A percentile compares a stretch with the other conserved stretches of the same genome.
phyloP scores from a whole-genome alignment of 441 rosid species.

The Adansonia grandidieri region DNA sequence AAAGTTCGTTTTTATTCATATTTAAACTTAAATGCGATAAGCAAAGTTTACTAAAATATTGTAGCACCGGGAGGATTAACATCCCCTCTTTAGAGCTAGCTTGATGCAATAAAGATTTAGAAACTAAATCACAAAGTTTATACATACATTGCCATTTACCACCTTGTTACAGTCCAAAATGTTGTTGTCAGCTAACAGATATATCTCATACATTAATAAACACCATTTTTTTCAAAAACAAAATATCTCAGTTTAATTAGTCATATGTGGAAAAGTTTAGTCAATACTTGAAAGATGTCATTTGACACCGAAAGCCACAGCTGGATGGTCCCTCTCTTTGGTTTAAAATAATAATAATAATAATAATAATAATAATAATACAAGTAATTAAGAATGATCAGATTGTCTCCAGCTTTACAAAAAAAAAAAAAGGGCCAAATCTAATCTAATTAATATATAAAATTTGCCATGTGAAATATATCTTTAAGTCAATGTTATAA shows the following conservation, averaged over 20 bases:
- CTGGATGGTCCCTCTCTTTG: constrained; percentile 62
- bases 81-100: too few species aligned
- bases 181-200: neutral
- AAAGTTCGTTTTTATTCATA: too few species aligned
- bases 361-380: neutral
- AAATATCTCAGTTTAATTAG: constrained; percentile 48
- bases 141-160: neutral
- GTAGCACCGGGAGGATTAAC: too few species aligned
- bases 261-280: constrained; percentile 51
- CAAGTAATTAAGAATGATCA: constrained; percentile 38
- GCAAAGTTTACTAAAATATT: too few species aligned
- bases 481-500: constrained; percentile 43
- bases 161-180: neutral
- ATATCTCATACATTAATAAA: neutral
- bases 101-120: neutral
- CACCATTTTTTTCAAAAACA: constrained; percentile 1
- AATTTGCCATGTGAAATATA: constrained; percentile 45
- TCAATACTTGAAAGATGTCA: constrained; percentile 53
- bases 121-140: neutral
- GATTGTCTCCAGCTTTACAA: constrained; percentile 23
- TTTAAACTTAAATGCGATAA: too few species aligned
- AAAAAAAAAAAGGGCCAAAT: constrained; percentile 3
- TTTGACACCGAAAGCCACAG: constrained; percentile 49
- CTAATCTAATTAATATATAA: neutral
- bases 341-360: neutral